Evolutionary conservation across 257 asterid genomes (phyloP).

Genomic region (Scutellaria baicalensis): DNA sequence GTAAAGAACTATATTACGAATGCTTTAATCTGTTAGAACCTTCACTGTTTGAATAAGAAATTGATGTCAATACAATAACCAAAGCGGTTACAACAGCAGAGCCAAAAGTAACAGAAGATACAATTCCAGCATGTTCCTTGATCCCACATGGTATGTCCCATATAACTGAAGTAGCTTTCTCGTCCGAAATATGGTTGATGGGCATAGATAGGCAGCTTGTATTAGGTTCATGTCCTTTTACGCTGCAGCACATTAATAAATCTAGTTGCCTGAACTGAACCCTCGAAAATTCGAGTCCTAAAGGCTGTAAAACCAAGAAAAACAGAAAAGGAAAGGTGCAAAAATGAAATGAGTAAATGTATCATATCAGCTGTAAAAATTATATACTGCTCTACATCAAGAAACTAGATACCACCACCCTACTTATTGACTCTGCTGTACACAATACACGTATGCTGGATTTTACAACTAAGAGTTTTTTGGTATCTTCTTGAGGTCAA

Average conservation of each 20-base stretch:
- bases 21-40: slow-evolving; percentile 11
- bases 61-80: slow-evolving; percentile 40
- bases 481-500: no score
- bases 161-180: slow-evolving; percentile 6
- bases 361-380: no score
- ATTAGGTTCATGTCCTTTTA: slow-evolving; percentile 7
- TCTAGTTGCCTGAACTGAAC: slow-evolving; percentile 56
- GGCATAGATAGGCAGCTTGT: slow-evolving; percentile 32
- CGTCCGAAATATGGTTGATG: background rate
- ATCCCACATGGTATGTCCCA: slow-evolving; percentile 89
- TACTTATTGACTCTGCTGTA: no score
- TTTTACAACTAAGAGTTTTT: no score
- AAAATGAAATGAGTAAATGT: background rate
- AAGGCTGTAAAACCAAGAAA: slow-evolving; percentile 35
- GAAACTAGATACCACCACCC: no score
- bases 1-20: background rate
- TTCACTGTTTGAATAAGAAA: slow-evolving; percentile 25
- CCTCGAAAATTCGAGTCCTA: slow-evolving; percentile 49
- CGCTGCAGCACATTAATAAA: slow-evolving; percentile 39
- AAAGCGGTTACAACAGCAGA: slow-evolving; percentile 52
- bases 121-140: slow-evolving; percentile 47
- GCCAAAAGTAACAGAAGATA: slow-evolving; percentile 52
- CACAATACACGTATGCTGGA: no score
- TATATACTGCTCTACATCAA: no score
- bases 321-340: background rate